Evolutionary conservation across 1,139 yeast genomes (phyloP).

Genomic region (Magnusiomyces ingens): DNA sequence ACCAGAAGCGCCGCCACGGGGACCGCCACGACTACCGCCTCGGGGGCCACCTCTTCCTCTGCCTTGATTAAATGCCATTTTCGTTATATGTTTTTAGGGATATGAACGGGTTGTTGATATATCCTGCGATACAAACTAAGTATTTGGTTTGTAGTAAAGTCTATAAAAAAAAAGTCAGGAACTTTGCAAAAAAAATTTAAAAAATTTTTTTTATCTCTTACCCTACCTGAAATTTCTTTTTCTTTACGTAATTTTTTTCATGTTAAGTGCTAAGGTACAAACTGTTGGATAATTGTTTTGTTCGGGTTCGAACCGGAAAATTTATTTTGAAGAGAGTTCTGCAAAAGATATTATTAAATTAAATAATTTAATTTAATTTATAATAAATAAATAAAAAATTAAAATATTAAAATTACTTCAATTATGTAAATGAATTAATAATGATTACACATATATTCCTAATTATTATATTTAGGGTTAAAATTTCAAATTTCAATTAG

Average conservation of each 20-base stretch:
- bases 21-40: constrained; percentile 32
- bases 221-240: neutral
- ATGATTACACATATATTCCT: no score
- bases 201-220: constrained; percentile 5
- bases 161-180: constrained; percentile 1
- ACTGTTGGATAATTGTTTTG: neutral
- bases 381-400: neutral
- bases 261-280: neutral
- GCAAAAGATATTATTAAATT: neutral
- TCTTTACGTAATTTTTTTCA: neutral
- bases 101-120: no score
- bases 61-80: constrained; percentile 24
- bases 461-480: no score
- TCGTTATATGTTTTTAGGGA: neutral
- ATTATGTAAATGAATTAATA: neutral
- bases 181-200: neutral
- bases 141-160: constrained; percentile 1
- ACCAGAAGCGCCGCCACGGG: constrained; percentile 35
- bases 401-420: constrained; percentile 6
- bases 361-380: neutral
- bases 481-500: neutral
- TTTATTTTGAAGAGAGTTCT: neutral
- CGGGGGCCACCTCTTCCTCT: constrained; percentile 28
- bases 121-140: neutral
- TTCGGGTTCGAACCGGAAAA: neutral